Conservation (phyloP, 2,329 filamentous ascomycete genomes). For the Colletotrichum gigasporum region DNA sequence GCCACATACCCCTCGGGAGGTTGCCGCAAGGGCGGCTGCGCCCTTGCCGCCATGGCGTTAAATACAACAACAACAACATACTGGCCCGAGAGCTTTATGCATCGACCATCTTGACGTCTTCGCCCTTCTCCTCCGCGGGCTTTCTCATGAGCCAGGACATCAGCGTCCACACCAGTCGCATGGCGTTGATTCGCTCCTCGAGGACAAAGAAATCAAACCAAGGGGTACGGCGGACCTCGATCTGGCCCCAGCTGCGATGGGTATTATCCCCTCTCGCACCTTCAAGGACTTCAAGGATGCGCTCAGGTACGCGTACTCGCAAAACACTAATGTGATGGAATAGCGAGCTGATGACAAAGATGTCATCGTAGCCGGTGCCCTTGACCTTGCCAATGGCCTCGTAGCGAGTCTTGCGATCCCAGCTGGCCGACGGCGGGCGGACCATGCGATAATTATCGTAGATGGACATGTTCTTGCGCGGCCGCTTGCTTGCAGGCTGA, state of each 20-base stretch:
- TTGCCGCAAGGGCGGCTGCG: too few relatives aligned
- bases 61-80: too few relatives aligned
- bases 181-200: slow-evolving; percentile 64
- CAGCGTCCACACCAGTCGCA: slow-evolving; percentile 67
- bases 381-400: slow-evolving; percentile 61
- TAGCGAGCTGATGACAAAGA: slow-evolving; percentile 68
- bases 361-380: slow-evolving; percentile 64
- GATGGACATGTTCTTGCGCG: slow-evolving; percentile 64
- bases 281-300: slow-evolving; percentile 61
- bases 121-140: slow-evolving; percentile 35
- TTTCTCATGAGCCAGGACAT: slow-evolving; percentile 69
- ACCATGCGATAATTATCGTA: slow-evolving; percentile 74
- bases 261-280: slow-evolving; percentile 51
- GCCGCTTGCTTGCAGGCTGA: slow-evolving; percentile 52
- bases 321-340: slow-evolving; percentile 71
- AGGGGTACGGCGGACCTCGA: slow-evolving; percentile 65
- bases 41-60: background rate
- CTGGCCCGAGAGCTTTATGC: too few relatives aligned
- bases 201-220: slow-evolving; percentile 70
- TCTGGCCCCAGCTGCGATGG: slow-evolving; percentile 57
- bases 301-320: slow-evolving; percentile 65
- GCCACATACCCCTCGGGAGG: too few relatives aligned
- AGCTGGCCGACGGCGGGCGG: slow-evolving; percentile 63
- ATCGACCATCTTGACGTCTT: slow-evolving; percentile 40
- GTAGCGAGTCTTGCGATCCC: slow-evolving; percentile 70